These are phyloP conservation scores for Citrullus colocynthis DNA, from an alignment of 306 rosid genomes.

Conservation along the genomic window DNA sequence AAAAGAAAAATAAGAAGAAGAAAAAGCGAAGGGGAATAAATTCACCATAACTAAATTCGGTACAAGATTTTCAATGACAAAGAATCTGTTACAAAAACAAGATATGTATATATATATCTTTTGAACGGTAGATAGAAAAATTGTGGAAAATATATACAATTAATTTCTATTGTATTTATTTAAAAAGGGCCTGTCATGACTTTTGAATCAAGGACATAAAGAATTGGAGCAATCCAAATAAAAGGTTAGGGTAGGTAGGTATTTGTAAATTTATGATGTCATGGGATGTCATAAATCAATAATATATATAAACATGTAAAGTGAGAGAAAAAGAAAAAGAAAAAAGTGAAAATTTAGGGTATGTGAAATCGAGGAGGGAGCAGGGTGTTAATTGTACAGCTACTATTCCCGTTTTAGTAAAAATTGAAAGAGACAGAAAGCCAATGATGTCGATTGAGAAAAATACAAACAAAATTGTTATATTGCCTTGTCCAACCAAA, in stretches of 20 bases:
- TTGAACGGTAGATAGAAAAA: not conserved
- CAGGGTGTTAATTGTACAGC: not conserved
- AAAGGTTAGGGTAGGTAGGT: not conserved
- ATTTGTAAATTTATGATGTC: not conserved
- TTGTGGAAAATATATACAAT: not conserved
- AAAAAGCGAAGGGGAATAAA: not conserved
- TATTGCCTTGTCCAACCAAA: no score
- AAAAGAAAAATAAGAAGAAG: not conserved
- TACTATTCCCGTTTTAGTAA: not conserved
- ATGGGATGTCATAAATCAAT: not conserved
- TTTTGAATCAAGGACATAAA: not conserved
- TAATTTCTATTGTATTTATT: no score
- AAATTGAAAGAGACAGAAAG: slow-evolving; percentile 1
- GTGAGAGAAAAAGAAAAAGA: no score
- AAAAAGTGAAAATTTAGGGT: not conserved
- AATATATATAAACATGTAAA: no score
- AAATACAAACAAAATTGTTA: not conserved
- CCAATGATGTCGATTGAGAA: not conserved
- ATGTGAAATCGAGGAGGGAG: not conserved
- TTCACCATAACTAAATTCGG: not conserved
- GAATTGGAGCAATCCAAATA: not conserved
- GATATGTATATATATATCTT: not conserved
- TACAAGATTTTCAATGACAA: not conserved
- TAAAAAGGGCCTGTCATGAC: not conserved
- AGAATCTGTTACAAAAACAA: not conserved